Conservation (phyloP, 768 basidiomycete species). For the Serendipita sp. region DNA sequence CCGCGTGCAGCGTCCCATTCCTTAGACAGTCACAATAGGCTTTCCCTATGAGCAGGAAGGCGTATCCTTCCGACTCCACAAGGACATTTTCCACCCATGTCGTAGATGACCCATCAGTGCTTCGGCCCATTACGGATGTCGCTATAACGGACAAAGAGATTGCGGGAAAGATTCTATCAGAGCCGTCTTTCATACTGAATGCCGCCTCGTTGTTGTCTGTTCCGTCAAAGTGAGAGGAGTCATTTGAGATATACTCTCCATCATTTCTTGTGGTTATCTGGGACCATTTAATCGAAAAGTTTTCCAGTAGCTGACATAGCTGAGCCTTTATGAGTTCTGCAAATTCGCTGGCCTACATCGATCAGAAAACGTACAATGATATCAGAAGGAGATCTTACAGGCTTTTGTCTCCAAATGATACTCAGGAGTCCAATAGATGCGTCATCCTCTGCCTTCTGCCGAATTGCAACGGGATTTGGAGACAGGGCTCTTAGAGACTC, state of each 20-base stretch:
- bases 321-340: neutral
- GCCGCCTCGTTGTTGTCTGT: too few relatives aligned
- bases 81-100: constrained; percentile 34
- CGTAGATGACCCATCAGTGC: neutral
- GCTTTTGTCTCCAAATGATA: neutral
- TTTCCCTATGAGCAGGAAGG: constrained; percentile 43
- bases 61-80: constrained; percentile 32
- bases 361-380: neutral
- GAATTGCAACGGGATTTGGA: neutral
- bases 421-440: neutral
- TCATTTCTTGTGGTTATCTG: too few relatives aligned
- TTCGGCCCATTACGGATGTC: neutral
- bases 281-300: too few relatives aligned
- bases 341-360: neutral
- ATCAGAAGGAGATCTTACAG: neutral
- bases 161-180: neutral
- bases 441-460: neutral
- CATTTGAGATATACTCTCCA: too few relatives aligned
- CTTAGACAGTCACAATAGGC: constrained; percentile 40
- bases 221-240: too few relatives aligned
- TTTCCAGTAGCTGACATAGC: too few relatives aligned
- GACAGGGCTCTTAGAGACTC: constrained; percentile 31
- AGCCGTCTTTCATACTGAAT: too few relatives aligned
- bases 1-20: constrained; percentile 40
- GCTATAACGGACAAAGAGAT: neutral